These are phyloP conservation scores for Glaciozyma martinii DNA, from an alignment of 768 basidiomycete genomes.

Conservation along the genomic window DNA sequence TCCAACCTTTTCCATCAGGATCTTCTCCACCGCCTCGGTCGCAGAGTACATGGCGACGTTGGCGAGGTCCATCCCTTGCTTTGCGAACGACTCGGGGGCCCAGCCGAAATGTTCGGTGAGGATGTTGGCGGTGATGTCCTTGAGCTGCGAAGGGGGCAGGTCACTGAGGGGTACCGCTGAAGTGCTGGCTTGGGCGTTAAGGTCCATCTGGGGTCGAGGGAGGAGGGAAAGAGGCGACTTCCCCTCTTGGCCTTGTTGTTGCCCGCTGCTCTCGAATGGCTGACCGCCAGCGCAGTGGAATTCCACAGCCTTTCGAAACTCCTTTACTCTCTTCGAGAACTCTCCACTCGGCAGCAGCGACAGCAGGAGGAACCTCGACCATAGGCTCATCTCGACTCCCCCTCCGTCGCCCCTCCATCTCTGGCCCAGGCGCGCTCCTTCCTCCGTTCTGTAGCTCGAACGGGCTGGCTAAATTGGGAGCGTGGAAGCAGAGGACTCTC, in stretches of 20 bases:
- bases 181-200: too few relatives aligned
- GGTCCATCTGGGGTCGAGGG: too few relatives aligned
- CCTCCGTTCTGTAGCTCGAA: too few relatives aligned
- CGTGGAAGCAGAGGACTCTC: conserved; percentile 2
- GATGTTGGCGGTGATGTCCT: conserved; percentile 7
- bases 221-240: too few relatives aligned
- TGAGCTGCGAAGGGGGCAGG: not conserved
- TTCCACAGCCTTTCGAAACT: conserved; percentile 5
- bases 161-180: not conserved
- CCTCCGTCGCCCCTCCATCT: conserved; percentile 1
- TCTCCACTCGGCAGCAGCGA: conserved; percentile 3
- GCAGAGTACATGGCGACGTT: conserved; percentile 32
- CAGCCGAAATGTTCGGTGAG: conserved; percentile 31
- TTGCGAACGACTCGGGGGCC: conserved; percentile 31
- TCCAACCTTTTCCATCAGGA: conserved; percentile 16
- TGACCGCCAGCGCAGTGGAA: not conserved
- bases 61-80: conserved; percentile 32
- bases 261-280: not conserved
- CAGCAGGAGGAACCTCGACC: not conserved
- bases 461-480: too few relatives aligned
- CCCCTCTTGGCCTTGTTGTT: too few relatives aligned
- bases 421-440: not conserved
- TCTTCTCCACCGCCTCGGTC: conserved; percentile 23
- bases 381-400: conserved; percentile 27
- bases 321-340: conserved; percentile 21